Base-by-base conservation (phyloP, 169 alveolate genomes). In the Plasmodium gonderi region DNA sequence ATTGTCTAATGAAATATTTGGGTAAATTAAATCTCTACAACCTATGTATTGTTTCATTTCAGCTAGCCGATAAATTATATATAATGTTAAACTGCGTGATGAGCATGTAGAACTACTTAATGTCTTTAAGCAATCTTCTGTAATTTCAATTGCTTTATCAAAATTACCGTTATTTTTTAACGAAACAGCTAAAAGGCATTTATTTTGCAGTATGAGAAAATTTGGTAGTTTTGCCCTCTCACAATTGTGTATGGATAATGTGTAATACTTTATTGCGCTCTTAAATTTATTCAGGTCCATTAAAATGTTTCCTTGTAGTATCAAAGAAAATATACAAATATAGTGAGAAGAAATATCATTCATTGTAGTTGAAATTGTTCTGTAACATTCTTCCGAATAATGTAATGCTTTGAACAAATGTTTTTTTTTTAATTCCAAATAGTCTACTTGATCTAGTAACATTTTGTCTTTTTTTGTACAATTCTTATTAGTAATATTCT, bases 21-120 rank as follows among this genome's bases (percentile, higher is more conserved):
- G 80, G 47, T 23, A 76, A 42, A 87, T 54, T 36, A 87, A 64
- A 87, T 87, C 89, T 87, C 68, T 87, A 51, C 93, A 87, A 0
- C 93, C 93, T 11, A 87, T 75, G 33, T 75, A 60, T 76, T 87
- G 90, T 38, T 87, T 87, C 93, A 87, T 87, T 31, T 87, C 80
- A 29, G 93, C 93, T 60, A 87, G 64, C 29, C 79, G 42, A 38
- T 44, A 87, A 60, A 87, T 60, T 54, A 76, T 45, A 76, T 75
- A 77, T 38, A 87, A 68, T 9, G 67, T 77, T 54, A 87, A 68
- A 87, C 79, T 87, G 26, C 68, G 93, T 1, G 89, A 51, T 3
- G 49, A 74, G 14, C 44, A 26, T 5, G 49, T 64, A 36, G 75
- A 54, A 26, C 78, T 69, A 33, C 68, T 33, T 76, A 77, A 51